Evolutionary conservation across 345 rosid genomes (phyloP).

Genomic region (Garcia nutans): DNA sequence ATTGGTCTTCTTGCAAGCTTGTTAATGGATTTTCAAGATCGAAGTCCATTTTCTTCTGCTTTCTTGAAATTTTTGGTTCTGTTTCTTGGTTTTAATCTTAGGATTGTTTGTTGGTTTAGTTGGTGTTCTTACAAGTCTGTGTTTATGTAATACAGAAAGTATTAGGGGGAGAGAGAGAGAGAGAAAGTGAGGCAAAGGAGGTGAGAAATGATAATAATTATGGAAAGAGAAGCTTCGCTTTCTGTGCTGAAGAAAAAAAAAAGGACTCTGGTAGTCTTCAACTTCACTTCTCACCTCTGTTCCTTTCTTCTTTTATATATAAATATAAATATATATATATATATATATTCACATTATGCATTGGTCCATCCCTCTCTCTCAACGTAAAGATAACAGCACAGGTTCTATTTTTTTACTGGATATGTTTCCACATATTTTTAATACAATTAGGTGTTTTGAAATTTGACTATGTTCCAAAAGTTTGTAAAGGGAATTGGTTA

Average conservation of each 20-base stretch:
- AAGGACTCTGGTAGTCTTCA: slow-evolving; percentile 19
- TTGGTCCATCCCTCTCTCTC: slow-evolving; percentile 13
- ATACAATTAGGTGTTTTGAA: not conserved
- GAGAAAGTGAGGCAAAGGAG: slow-evolving; percentile 10
- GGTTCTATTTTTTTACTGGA: not conserved
- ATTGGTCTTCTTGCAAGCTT: slow-evolving; percentile 20
- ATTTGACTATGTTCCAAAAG: not conserved
- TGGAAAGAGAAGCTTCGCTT: slow-evolving; percentile 46
- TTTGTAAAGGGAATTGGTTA: not conserved
- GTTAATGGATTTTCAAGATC: slow-evolving; percentile 52
- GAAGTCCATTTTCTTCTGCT: slow-evolving; percentile 26
- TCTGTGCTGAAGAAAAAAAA: slow-evolving; percentile 19
- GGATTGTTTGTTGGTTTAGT: not conserved
- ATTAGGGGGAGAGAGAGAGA: slow-evolving; percentile 1
- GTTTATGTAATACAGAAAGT: slow-evolving; percentile 10
- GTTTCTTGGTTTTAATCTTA: not conserved
- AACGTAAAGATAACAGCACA: slow-evolving; percentile 24
- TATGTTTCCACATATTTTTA: not conserved
- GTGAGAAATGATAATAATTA: slow-evolving; percentile 30
- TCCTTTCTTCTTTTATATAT: not conserved
- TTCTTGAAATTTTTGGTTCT: not conserved
- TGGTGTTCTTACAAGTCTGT: too few relatives aligned
- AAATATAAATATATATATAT: too few relatives aligned
- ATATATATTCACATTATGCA: not conserved
- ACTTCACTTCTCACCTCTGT: slow-evolving; percentile 27